Percentiles rank a stretch among this genome's conserved stretches.
These are phyloP conservation scores for Phytopythium oedochilum DNA, from an alignment of 352 stramenopile species.

Conservation along the genomic window DNA sequence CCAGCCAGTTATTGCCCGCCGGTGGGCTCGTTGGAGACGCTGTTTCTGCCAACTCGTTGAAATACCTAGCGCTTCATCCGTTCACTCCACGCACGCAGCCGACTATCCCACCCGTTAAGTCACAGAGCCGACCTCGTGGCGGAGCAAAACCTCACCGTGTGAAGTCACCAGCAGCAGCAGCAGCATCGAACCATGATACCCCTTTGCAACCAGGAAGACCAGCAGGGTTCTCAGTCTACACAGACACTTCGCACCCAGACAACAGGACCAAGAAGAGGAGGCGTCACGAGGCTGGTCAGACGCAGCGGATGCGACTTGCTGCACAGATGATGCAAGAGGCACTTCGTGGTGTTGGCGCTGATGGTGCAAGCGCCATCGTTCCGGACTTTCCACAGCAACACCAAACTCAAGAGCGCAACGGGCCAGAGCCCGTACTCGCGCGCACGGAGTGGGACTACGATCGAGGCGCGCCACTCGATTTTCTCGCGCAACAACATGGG, in stretches of 20 bases:
- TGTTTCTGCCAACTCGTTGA: background rate
- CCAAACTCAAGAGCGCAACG: background rate
- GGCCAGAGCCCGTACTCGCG: background rate
- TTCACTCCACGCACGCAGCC: background rate
- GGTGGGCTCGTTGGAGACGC: background rate
- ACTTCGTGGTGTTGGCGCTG: background rate
- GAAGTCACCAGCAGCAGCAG: background rate
- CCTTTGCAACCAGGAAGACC: too few relatives aligned
- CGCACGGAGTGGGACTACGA: too few relatives aligned
- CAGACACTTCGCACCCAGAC: background rate
- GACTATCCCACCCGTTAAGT: background rate
- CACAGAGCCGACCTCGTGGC: background rate
- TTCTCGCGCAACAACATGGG: background rate
- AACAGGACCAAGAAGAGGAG: background rate
- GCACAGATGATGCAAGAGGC: slow-evolving; percentile 1
- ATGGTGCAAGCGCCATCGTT: background rate
- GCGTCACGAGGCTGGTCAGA: background rate
- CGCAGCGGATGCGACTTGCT: slow-evolving; percentile 1
- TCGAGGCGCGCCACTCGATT: too few relatives aligned
- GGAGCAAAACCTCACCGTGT: background rate
- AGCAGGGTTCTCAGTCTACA: too few relatives aligned
- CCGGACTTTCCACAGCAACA: background rate
- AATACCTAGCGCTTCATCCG: background rate
- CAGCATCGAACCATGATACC: too few relatives aligned
- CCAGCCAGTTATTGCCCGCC: background rate